Base-by-base conservation (phyloP, 2,329 filamentous ascomycete species). In the Hymenoscyphus linearis region DNA sequence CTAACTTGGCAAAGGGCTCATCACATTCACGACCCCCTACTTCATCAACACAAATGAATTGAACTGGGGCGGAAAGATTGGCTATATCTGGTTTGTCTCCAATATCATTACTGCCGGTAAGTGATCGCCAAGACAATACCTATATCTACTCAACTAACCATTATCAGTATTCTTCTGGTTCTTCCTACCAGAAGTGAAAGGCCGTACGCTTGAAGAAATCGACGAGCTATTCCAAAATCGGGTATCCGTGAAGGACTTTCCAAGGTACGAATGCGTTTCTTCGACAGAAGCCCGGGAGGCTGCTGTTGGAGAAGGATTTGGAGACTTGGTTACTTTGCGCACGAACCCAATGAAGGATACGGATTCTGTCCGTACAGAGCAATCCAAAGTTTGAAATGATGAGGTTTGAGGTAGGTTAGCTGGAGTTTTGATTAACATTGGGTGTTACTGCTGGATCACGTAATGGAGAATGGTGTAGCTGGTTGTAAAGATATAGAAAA, bases 41-140 rank as follows among this genome's bases (percentile, higher is more conserved):
- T 62, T 62, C n/a, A 57, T 62, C 18, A 62, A 62, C 22, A 52
- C 60, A 22, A 31, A 31, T 16, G 52, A 54, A 34, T 13, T 54
- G 5, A 54, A 54, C 25, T 31, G 25, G 26, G 52, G 52, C 10
- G 25, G n/a, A 54, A 31, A 54, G 7, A 9, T 7, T 13, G 52
- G 18, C 22, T 22, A 35, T n/a, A 16, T 56, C 6, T 37, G 35
- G 34, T n/a, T 18, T 14, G 18, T 50, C 18, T 50, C 44, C 10
- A 26, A 50, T 22, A 18, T 22, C 12, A 50, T 25, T 50, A 50
- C 44, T 18, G 44, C 18, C 18, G 13, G 44, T 50, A 12, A 22
- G 44, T 14, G 25, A 13, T 22, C 18, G 4, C 18, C 2, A 22
- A 25, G 18, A 25, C 10, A 25, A 50, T 5, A 9, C 22, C 10